Conservation (phyloP, 2,329 filamentous ascomycete species). For the Pyrenochaeta sp. region DNA sequence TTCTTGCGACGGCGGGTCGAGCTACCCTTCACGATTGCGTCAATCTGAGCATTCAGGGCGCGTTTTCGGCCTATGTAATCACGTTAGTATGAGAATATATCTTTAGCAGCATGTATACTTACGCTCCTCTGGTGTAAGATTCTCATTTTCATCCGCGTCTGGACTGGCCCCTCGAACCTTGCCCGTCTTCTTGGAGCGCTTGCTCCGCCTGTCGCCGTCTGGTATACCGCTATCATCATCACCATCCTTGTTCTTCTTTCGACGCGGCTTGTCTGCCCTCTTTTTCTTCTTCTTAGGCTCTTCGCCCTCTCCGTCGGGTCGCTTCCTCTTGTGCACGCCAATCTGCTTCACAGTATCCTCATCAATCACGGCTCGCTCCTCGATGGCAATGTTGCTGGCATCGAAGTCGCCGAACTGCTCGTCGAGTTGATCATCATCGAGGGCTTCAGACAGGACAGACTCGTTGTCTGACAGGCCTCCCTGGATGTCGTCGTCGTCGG, state of each 20-base stretch:
- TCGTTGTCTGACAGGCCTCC: constrained; percentile 64
- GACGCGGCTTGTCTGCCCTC: constrained; percentile 61
- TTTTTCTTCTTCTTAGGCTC: constrained; percentile 75
- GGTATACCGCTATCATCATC: constrained; percentile 59
- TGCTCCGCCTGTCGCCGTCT: constrained; percentile 62
- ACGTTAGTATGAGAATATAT: constrained; percentile 17
- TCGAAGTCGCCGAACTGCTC: constrained; percentile 64
- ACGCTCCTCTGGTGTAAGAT: constrained; percentile 84
- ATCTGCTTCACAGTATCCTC: constrained; percentile 68
- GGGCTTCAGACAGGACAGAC: constrained; percentile 65
- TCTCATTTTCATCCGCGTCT: constrained; percentile 76
- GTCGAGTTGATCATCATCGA: constrained; percentile 71
- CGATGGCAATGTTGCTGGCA: constrained; percentile 65
- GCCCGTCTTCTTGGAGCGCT: constrained; percentile 54
- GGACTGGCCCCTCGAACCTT: constrained; percentile 45
- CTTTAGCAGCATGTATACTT: constrained; percentile 45
- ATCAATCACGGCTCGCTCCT: constrained; percentile 67
- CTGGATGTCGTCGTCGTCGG: constrained; percentile 47
- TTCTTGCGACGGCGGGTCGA: constrained; percentile 77
- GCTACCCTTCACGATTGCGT: constrained; percentile 85
- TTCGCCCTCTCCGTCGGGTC: constrained; percentile 65
- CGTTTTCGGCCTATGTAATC: constrained; percentile 67
- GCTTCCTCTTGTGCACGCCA: constrained; percentile 70
- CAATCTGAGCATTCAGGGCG: constrained; percentile 85
- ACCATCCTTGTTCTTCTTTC: constrained; percentile 58